Percentiles rank a stretch among this genome's conserved stretches.
These are phyloP conservation scores for Ophiostoma montium DNA, from an alignment of 2,329 filamentous ascomycete genomes.

Conservation along the genomic window DNA sequence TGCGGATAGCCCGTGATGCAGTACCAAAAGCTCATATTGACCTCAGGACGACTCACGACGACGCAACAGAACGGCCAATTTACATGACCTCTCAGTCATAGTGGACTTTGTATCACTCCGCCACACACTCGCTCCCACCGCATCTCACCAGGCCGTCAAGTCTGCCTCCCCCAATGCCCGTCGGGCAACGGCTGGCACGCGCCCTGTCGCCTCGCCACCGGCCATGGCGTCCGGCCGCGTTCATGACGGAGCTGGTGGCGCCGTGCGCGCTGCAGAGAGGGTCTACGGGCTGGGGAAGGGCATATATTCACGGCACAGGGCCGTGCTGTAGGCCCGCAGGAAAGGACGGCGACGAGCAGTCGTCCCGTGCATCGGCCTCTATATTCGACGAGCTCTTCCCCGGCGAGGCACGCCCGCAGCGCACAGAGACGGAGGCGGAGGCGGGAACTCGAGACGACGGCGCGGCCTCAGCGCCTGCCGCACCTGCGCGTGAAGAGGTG, in stretches of 20 bases:
- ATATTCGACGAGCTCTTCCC: conserved; percentile 13
- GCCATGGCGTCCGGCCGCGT: not conserved
- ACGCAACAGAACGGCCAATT: not conserved
- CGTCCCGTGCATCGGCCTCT: conserved; percentile 1
- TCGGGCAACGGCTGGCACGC: conserved; percentile 3
- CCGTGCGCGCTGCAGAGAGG: too few species aligned
- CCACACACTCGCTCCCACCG: not conserved
- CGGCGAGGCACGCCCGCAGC: not conserved
- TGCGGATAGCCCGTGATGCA: not conserved
- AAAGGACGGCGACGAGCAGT: not conserved
- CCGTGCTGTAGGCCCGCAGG: not conserved
- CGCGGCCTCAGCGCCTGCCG: not conserved
- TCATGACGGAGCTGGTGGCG: too few species aligned
- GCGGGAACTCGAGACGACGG: not conserved
- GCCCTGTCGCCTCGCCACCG: not conserved
- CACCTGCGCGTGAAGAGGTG: not conserved
- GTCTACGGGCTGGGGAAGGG: not conserved
- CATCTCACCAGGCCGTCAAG: not conserved
- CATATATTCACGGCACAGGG: not conserved
- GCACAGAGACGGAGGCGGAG: not conserved
- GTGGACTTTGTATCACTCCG: not conserved
- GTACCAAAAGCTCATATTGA: not conserved
- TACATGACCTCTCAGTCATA: not conserved
- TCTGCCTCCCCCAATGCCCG: conserved; percentile 1
- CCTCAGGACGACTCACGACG: not conserved